Conservation (phyloP, 192 early-diverging fungal species). For the Dimargaris xerosporica region DNA sequence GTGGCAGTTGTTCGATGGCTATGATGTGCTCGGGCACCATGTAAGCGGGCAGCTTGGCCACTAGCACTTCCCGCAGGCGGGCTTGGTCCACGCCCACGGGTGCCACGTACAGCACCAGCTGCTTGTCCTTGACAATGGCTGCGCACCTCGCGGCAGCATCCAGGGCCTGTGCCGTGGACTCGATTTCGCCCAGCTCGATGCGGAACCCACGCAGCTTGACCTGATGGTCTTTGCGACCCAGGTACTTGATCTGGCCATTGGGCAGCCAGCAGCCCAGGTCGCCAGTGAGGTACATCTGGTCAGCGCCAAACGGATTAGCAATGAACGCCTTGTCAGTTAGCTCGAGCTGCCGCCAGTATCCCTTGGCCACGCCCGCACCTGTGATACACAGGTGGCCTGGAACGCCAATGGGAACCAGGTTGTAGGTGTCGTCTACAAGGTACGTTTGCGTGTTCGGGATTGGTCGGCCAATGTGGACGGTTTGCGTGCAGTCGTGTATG, state of each 20-base stretch:
- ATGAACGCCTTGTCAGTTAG: neutral
- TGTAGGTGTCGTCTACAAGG: neutral
- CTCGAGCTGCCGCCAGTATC: neutral
- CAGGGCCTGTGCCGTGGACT: constrained; percentile 1
- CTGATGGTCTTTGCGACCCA: constrained; percentile 44
- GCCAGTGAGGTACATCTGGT: constrained; percentile 41
- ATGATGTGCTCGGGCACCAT: constrained; percentile 4
- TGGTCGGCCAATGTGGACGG: no score
- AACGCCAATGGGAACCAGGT: constrained; percentile 16
- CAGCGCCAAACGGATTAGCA: constrained; percentile 29
- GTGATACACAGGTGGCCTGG: neutral
- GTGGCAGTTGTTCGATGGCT: neutral
- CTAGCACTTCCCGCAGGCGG: neutral
- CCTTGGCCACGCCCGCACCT: neutral
- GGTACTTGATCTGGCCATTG: constrained; percentile 40
- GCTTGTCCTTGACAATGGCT: constrained; percentile 7
- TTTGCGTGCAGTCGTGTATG: no score
- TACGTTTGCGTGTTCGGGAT: neutral
- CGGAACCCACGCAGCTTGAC: constrained; percentile 54
- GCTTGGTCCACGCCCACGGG: neutral
- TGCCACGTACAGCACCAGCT: constrained; percentile 6
- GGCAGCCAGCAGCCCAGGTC: constrained; percentile 44
- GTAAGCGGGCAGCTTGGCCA: neutral
- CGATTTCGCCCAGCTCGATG: constrained; percentile 50
- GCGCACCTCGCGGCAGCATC: neutral